These are phyloP conservation scores for Citeromyces siamensis DNA, from an alignment of 1,139 yeast species.

Conservation along the genomic window DNA sequence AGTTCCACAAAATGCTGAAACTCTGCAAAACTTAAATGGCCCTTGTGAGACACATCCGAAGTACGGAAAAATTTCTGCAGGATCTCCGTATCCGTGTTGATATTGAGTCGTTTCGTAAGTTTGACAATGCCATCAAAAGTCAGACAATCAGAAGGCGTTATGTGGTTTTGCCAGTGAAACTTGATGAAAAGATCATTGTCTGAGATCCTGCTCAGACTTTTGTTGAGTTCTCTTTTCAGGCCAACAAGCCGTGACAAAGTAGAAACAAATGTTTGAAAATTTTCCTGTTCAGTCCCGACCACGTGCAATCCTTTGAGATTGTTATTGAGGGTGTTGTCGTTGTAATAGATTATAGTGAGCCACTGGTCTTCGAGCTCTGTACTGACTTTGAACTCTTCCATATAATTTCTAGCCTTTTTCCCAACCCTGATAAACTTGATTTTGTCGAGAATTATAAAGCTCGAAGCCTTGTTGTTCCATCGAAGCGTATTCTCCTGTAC, in stretches of 20 bases:
- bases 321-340: constrained; percentile 15
- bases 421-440: constrained; percentile 59
- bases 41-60: constrained; percentile 21
- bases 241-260: constrained; percentile 32
- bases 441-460: constrained; percentile 52
- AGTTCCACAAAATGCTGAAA: constrained; percentile 60
- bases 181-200: constrained; percentile 37
- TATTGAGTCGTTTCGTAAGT: constrained; percentile 55
- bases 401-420: constrained; percentile 63
- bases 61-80: constrained; percentile 16
- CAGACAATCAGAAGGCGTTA: constrained; percentile 30
- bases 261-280: constrained; percentile 39
- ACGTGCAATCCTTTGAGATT: constrained; percentile 52
- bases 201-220: constrained; percentile 34
- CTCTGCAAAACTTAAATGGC: constrained; percentile 48
- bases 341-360: constrained; percentile 64
- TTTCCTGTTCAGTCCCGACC: constrained; percentile 54
- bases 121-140: constrained; percentile 56
- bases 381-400: constrained; percentile 73
- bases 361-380: constrained; percentile 55
- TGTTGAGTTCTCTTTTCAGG: constrained; percentile 37
- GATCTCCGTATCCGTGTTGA: constrained; percentile 31
- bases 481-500: constrained; percentile 28
- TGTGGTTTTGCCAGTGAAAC: constrained; percentile 42
- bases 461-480: constrained; percentile 39